These are phyloP conservation scores for Delonix regia DNA, from an alignment of 306 rosid species.

Conservation along the genomic window DNA sequence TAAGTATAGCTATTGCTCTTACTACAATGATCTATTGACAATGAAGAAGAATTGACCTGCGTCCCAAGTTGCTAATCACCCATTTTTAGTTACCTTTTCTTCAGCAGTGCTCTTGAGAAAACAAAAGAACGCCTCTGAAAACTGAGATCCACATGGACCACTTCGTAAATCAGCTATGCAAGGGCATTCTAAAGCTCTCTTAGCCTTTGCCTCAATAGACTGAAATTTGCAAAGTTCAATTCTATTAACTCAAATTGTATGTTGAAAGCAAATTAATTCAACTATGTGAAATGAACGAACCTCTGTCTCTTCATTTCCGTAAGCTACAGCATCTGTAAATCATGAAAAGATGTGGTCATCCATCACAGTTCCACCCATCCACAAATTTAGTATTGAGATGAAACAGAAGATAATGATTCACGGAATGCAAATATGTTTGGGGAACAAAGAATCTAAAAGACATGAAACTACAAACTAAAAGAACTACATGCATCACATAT, in stretches of 20 bases:
- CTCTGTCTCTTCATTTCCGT: conserved; percentile 70
- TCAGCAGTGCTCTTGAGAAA: conserved; percentile 83
- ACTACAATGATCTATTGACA: not conserved
- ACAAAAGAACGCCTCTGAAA: conserved; percentile 85
- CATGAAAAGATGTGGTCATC: conserved; percentile 24
- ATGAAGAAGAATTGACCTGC: not conserved
- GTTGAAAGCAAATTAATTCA: conserved; percentile 18
- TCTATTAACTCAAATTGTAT: conserved; percentile 8
- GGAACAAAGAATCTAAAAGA: not conserved
- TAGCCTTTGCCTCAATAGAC: conserved; percentile 85
- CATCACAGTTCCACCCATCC: conserved; percentile 1
- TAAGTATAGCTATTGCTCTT: not conserved
- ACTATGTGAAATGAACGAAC: conserved; percentile 49
- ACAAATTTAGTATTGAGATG: conserved; percentile 4
- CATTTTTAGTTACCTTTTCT: conserved; percentile 67
- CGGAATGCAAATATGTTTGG: not conserved
- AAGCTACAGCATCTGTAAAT: conserved; percentile 83
- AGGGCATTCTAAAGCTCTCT: conserved; percentile 90
- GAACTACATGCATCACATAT: not conserved
- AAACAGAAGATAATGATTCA: not conserved
- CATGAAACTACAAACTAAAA: not conserved
- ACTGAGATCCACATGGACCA: conserved; percentile 82
- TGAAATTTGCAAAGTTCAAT: conserved; percentile 48
- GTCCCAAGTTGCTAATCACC: not conserved
- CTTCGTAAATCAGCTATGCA: conserved; percentile 86